phyloP scores from a whole-genome alignment of 768 basidiomycete genomes.

The Suillus alpinus region DNA sequence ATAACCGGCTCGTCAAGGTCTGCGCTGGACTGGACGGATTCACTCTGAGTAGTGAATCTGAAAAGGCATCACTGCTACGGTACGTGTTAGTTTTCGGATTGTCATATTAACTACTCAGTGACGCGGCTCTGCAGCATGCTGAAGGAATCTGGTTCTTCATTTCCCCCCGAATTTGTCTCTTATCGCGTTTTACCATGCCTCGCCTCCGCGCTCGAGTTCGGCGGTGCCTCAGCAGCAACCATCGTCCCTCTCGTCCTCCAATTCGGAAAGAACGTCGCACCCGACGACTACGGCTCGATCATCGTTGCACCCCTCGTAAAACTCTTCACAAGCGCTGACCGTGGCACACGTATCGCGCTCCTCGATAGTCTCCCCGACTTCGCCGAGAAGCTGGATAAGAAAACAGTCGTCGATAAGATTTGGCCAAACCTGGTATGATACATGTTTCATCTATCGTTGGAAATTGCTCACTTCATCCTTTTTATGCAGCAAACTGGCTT shows the following conservation, averaged over 20 bases:
- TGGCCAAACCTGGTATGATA: constrained; percentile 82
- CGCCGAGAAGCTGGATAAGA: constrained; percentile 83
- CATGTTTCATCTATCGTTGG: neutral
- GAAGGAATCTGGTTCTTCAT: constrained; percentile 73
- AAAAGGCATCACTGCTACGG: constrained; percentile 74
- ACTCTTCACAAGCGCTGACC: constrained; percentile 85
- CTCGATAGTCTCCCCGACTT: constrained; percentile 84
- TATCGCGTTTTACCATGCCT: constrained; percentile 88
- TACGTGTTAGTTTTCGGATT: constrained; percentile 23
- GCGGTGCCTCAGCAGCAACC: constrained; percentile 69
- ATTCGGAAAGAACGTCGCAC: constrained; percentile 68
- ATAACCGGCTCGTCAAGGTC: constrained; percentile 81
- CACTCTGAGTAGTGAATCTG: constrained; percentile 72
- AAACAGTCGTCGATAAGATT: constrained; percentile 79
- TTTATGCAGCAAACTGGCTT: constrained; percentile 85
- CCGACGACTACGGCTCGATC: constrained; percentile 64
- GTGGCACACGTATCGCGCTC: constrained; percentile 91
- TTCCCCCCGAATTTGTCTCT: constrained; percentile 84
- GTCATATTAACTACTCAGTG: neutral
- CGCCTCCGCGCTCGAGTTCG: constrained; percentile 71
- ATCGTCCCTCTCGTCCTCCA: constrained; percentile 85
- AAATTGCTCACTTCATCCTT: neutral
- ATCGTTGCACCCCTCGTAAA: constrained; percentile 80
- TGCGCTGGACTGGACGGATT: constrained; percentile 87
- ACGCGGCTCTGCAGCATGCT: constrained; percentile 53